A percentile compares a stretch with the other conserved stretches of the same genome.
These are phyloP conservation scores for Hypoxylon sp. DNA, from an alignment of 2,329 filamentous ascomycete species.

Conservation along the genomic window DNA sequence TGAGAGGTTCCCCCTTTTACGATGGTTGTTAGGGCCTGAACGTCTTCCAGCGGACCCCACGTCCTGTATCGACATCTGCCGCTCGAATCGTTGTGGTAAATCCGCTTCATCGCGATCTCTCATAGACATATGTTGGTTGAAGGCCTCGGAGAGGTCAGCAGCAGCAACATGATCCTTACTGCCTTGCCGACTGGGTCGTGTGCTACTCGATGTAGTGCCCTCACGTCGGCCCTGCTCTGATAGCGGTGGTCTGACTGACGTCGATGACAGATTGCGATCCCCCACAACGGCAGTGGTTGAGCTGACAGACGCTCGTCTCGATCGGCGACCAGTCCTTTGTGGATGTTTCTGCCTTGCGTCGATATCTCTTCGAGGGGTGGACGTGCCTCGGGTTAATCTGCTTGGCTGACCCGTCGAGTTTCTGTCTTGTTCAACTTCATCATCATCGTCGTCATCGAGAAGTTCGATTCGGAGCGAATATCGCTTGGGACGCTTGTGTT, in stretches of 20 bases:
- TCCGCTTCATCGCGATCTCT: background rate
- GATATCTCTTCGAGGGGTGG: background rate
- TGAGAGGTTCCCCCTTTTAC: background rate
- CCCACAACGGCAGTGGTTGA: background rate
- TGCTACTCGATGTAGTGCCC: background rate
- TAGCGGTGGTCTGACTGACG: background rate
- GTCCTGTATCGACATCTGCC: constrained; percentile 11
- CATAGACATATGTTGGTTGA: background rate
- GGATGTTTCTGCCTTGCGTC: background rate
- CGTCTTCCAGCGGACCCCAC: background rate
- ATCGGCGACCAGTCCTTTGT: background rate
- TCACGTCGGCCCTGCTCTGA: background rate
- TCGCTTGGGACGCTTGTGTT: constrained; percentile 21
- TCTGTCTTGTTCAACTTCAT: background rate
- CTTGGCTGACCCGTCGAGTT: background rate
- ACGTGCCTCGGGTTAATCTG: background rate
- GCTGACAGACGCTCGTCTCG: background rate
- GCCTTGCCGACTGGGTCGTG: background rate
- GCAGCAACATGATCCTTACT: background rate
- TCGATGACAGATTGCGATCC: background rate
- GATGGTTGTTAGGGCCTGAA: background rate
- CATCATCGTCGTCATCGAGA: constrained; percentile 26
- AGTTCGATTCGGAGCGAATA: constrained; percentile 36
- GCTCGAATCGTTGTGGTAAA: background rate
- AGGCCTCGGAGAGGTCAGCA: background rate